Evolutionary conservation across 2,329 filamentous ascomycete species (phyloP), one percentile per base, ranked within the genome.

Genomic region (Scedosporium dehoogii): DNA sequence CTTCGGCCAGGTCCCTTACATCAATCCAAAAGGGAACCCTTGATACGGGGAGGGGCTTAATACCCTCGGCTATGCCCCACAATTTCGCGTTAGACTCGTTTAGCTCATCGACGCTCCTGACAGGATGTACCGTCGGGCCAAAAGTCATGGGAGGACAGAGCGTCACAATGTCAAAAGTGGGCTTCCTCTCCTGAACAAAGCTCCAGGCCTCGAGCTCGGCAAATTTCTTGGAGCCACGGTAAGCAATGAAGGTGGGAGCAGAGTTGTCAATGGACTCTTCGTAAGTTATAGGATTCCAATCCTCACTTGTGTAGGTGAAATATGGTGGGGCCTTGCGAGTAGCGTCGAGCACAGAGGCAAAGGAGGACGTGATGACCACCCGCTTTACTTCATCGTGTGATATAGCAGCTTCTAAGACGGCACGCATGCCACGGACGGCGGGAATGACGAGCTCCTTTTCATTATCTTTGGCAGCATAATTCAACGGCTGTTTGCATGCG

Each of bases 281-380:
- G 14, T 74, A 73, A 0, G 80, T 84, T 21, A 84, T 74, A 0
- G 81, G 81, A 66, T 84, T 84, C 83, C 83, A 86, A 67, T 85
- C 81, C 1, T 73, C 70, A 62, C 80, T 81, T 0, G 76, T 79
- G 69, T 85, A 85, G 2, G 73, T 77, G 66, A 83, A 80, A 41
- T 75, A 78, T 0, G 81, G 78, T 65, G 77, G 76, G 27, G 72
- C 75, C 25, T 78, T 78, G 62, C 80, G 78, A 53, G 67, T 68
- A 1, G 73, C 66, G 66, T 88, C 77, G 58, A 87, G 68, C 18
- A 89, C 86, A 0, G 85, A 78, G n/a, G 86, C 86, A 67, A 89
- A 89, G 1, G 85, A 88, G 3, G 85, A 88, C 0, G 86, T 89
- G 65, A 89, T 81, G 55, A 86, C 74, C 42, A 77, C 53, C 5